Evolutionary conservation across 768 basidiomycete species (phyloP), one percentile per base, ranked within the genome.

Genomic region (Thelephora ganbajun): DNA sequence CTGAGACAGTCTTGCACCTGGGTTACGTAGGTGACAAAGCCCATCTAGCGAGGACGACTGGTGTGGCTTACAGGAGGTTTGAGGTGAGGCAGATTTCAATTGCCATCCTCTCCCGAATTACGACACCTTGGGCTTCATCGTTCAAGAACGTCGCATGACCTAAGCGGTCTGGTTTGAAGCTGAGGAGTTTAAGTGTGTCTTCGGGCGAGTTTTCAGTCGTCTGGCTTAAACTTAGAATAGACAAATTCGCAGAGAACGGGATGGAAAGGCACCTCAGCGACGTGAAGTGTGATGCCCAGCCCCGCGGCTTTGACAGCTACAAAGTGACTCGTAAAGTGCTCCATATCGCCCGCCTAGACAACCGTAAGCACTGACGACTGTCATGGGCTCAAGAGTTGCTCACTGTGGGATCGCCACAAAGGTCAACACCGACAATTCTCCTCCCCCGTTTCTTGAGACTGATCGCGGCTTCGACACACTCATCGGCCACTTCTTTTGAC

Each of bases 31-130:
- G 37, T 19, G 20, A 33, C n/a, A 50, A 44, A 23, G 33, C 1
- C n/a, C 36, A 16, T 41, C 35, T 30, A 37, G 30, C 35, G 12
- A 45, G 18, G 48, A 35, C 39, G 22, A 33, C 20, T 16, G 14
- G 43, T 11, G 16, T 12, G 5, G 64, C 80, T 46, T 58, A 83
- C 77, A 87, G 52, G 11, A 90, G 57, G 61, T 90, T 90, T 0
- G 87, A 89, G 14, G 72, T 80, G 23, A 91, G 69, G 58, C 88
- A 91, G 37, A 91, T 80, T 61, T 91, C 88, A 35, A 90, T 73
- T 57, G 77, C 77, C 18, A 68, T 72, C 37, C 73, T 73, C 34
- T 75, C 70, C 20, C 67, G 57, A 46, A 74, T 62, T 6, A 87
- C 82, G 35, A 79, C 58, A 1, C 65, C 61, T 50, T 74, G 72